Percentiles rank a stretch among this genome's conserved stretches.
These are phyloP conservation scores for Acanthamoeba triangularis DNA, from an alignment of 208 protist species.

Conservation along the genomic window DNA sequence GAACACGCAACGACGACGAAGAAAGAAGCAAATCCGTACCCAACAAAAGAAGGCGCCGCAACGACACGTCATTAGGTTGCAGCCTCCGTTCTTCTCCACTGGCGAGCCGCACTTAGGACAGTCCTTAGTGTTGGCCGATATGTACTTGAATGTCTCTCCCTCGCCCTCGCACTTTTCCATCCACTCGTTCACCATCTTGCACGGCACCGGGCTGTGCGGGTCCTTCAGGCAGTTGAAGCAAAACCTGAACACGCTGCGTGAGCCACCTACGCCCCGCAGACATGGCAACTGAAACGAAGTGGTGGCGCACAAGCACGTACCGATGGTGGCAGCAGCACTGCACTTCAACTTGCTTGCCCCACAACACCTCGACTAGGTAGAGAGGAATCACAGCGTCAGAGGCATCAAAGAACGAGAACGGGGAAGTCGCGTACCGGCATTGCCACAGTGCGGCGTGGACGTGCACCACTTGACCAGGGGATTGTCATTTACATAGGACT, in stretches of 20 bases:
- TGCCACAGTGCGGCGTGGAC: constrained; percentile 46
- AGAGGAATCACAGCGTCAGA: neutral
- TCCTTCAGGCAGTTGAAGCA: constrained; percentile 44
- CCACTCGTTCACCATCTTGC: constrained; percentile 15
- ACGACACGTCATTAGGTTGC: constrained; percentile 63
- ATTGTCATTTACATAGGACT: constrained; percentile 73
- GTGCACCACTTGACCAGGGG: constrained; percentile 68
- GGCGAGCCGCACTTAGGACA: constrained; percentile 58
- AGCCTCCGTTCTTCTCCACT: constrained; percentile 64
- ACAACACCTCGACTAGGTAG: neutral
- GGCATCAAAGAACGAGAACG: neutral
- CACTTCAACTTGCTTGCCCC: constrained; percentile 66
- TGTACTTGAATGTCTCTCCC: constrained; percentile 67
- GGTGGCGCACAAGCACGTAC: neutral
- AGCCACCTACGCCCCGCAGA: neutral
- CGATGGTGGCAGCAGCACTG: constrained; percentile 43
- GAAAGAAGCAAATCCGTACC: neutral
- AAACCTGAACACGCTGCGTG: neutral
- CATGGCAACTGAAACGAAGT: neutral
- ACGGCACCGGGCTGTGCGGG: constrained; percentile 53
- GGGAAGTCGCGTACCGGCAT: neutral
- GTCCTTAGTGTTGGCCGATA: constrained; percentile 50
- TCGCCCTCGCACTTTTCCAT: constrained; percentile 61
- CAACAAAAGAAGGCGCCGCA: constrained; percentile 58
- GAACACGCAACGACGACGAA: neutral